Conservation (phyloP, 129 eudicot species). For the Smallanthus sonchifolius region DNA sequence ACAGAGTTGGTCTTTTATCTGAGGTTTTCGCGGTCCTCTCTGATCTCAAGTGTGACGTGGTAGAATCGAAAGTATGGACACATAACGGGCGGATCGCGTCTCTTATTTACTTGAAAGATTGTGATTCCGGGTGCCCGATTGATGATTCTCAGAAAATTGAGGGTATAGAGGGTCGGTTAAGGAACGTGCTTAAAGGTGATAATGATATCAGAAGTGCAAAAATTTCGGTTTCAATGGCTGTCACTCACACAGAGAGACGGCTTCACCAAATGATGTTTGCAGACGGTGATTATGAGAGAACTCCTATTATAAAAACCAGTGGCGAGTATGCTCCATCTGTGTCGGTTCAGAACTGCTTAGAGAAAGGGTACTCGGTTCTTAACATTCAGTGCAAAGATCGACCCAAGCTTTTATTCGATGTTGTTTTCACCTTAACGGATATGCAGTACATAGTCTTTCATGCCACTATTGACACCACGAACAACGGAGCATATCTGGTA, state of each 20-base stretch:
- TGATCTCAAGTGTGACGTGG: slow-evolving; percentile 60
- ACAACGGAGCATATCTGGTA: slow-evolving; percentile 61
- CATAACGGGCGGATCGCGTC: slow-evolving; percentile 86
- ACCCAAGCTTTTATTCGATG: slow-evolving; percentile 76
- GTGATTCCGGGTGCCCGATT: slow-evolving; percentile 60
- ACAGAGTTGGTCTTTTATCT: slow-evolving; percentile 72
- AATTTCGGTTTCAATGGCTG: slow-evolving; percentile 55
- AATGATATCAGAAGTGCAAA: slow-evolving; percentile 76
- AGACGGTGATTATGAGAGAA: slow-evolving; percentile 70
- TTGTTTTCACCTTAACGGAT: slow-evolving; percentile 78
- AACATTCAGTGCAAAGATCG: slow-evolving; percentile 81
- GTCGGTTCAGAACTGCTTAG: slow-evolving; percentile 61
- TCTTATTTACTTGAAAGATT: slow-evolving; percentile 63
- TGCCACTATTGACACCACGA: slow-evolving; percentile 63
- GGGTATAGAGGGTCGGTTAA: slow-evolving; percentile 48
- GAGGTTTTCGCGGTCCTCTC: slow-evolving; percentile 81
- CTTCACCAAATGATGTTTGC: slow-evolving; percentile 93
- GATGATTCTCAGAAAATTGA: slow-evolving; percentile 53
- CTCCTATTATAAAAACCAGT: slow-evolving; percentile 29
- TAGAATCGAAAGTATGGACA: slow-evolving; percentile 86
- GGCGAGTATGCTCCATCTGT: slow-evolving; percentile 49
- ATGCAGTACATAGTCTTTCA: slow-evolving; percentile 88
- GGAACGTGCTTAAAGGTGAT: slow-evolving; percentile 81
- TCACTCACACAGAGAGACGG: slow-evolving; percentile 84
- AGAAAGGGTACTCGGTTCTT: slow-evolving; percentile 70